These are phyloP conservation scores for Cyberlindnera maritima DNA, from an alignment of 805 yeast species.

Conservation along the genomic window DNA sequence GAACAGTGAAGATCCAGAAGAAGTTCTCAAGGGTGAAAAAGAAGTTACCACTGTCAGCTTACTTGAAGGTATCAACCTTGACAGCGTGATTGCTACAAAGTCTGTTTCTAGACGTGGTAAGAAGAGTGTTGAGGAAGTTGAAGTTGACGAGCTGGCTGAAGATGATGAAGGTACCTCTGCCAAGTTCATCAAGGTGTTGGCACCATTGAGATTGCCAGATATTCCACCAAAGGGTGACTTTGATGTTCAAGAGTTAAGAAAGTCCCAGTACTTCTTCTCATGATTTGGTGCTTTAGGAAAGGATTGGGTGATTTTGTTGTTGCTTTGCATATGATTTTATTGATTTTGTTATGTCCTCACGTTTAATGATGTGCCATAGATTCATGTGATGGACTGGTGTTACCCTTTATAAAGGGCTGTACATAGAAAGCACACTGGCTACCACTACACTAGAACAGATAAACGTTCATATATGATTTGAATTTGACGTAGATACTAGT, in stretches of 20 bases:
- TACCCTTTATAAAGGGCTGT: background rate
- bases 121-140: constrained; percentile 27
- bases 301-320: background rate
- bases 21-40: constrained; percentile 45
- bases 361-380: constrained; percentile 1
- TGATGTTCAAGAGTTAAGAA: constrained; percentile 68
- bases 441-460: background rate
- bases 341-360: constrained; percentile 2
- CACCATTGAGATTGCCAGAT: constrained; percentile 67
- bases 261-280: constrained; percentile 78
- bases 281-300: constrained; percentile 1
- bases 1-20: constrained; percentile 48
- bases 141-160: constrained; percentile 11
- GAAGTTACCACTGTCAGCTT: constrained; percentile 74
- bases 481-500: background rate
- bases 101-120: constrained; percentile 2
- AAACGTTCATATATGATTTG: background rate
- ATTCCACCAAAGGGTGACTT: constrained; percentile 82
- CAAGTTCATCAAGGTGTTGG: constrained; percentile 39
- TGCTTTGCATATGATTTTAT: background rate
- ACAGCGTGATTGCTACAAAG: constrained; percentile 12
- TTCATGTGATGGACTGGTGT: background rate
- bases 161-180: constrained; percentile 16
- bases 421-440: background rate
- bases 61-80: constrained; percentile 27